Conservation (phyloP, 2,329 filamentous ascomycete species). For the Myriangium duriaei region DNA sequence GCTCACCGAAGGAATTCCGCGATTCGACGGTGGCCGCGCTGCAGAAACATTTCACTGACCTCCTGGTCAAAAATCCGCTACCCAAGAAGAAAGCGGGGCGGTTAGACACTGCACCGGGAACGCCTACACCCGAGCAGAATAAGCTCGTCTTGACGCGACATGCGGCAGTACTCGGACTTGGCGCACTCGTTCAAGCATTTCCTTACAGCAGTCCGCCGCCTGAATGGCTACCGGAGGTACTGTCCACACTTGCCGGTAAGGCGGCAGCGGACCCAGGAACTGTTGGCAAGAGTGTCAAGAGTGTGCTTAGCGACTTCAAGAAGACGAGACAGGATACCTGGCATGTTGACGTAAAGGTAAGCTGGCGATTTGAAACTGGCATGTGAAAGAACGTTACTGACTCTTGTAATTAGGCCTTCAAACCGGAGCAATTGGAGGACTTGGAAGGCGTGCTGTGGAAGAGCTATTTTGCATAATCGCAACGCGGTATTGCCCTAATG, state of each 20-base stretch:
- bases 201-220: conserved; percentile 91
- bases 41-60: conserved; percentile 64
- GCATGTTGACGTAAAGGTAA: conserved; percentile 93
- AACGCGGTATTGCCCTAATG: no score
- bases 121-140: conserved; percentile 59
- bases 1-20: conserved; percentile 71
- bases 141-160: conserved; percentile 72
- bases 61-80: conserved; percentile 73
- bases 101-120: conserved; percentile 36
- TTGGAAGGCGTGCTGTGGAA: conserved; percentile 96
- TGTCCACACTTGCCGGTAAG: conserved; percentile 71
- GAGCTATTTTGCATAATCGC: conserved; percentile 79
- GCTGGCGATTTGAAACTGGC: conserved; percentile 18
- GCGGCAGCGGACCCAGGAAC: conserved; percentile 83
- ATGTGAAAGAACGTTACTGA: conserved; percentile 13
- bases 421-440: conserved; percentile 84
- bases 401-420: conserved; percentile 50
- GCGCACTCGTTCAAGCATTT: conserved; percentile 86
- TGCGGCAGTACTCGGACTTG: conserved; percentile 81
- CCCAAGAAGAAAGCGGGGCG: conserved; percentile 46
- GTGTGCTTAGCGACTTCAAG: conserved; percentile 91
- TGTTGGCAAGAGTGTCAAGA: conserved; percentile 92
- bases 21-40: conserved; percentile 64
- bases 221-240: conserved; percentile 81
- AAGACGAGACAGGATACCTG: conserved; percentile 99